Evolutionary conservation across 352 stramenopile species (phyloP).

Genomic region (Phytophthora boehmeriae): DNA sequence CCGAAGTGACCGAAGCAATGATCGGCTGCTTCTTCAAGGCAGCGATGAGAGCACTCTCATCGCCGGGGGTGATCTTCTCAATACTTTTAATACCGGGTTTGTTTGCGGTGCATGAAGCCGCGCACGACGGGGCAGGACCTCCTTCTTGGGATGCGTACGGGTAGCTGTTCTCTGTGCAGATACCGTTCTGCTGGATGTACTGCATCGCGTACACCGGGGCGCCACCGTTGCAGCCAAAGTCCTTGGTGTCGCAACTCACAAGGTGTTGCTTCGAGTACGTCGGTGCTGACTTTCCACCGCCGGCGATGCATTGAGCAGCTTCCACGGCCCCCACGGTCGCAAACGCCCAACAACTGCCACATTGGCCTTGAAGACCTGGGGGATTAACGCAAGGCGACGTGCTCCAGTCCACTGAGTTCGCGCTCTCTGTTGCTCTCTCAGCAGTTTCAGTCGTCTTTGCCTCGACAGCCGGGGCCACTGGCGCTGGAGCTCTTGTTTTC

Average conservation of each 20-base stretch:
- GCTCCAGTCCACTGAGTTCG: constrained; percentile 49
- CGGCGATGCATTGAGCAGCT: constrained; percentile 85
- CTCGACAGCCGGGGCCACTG: constrained; percentile 21
- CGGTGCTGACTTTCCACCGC: constrained; percentile 60
- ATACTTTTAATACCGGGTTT: constrained; percentile 56
- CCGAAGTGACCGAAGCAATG: constrained; percentile 93
- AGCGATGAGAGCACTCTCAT: constrained; percentile 77
- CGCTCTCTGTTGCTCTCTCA: constrained; percentile 14
- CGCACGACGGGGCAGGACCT: constrained; percentile 36
- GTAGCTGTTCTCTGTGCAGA: constrained; percentile 84
- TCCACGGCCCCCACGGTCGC: constrained; percentile 91
- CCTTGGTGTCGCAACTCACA: constrained; percentile 89
- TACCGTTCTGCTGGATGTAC: constrained; percentile 86
- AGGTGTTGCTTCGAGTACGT: constrained; percentile 93
- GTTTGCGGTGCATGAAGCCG: constrained; percentile 35
- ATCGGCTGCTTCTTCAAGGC: constrained; percentile 95
- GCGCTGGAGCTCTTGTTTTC: constrained; percentile 1
- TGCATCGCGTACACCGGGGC: constrained; percentile 91
- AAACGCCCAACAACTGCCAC: constrained; percentile 98
- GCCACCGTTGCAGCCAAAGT: constrained; percentile 92
- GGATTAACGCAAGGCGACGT: constrained; percentile 44
- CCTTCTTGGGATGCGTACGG: constrained; percentile 71
- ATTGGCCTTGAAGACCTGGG: constrained; percentile 96
- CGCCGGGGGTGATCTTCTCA: constrained; percentile 53
- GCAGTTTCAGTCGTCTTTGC: constrained; percentile 12